Evolutionary conservation across 139 green algal species (phyloP).

Genomic region (Chlorella sp.): DNA sequence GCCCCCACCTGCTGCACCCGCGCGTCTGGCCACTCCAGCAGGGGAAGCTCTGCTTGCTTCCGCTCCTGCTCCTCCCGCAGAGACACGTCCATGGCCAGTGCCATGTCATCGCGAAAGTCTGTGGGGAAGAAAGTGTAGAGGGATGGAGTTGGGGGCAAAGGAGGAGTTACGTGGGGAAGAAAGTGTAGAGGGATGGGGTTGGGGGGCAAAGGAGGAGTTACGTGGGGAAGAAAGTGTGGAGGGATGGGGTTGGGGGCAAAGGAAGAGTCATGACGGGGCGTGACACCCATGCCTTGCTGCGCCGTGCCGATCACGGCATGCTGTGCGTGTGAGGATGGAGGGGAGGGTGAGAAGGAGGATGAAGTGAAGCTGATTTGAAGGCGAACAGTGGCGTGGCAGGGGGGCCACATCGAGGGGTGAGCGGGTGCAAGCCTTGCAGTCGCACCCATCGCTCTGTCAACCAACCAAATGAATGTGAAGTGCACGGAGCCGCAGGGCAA

Average conservation of each 20-base stretch:
- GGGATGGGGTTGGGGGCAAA: neutral
- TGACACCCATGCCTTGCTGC: no score
- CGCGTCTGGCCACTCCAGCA: neutral
- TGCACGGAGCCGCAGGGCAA: no score
- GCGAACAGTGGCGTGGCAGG: no score
- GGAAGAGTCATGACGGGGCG: no score
- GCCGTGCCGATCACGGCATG: no score
- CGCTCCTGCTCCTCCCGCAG: constrained; percentile 25
- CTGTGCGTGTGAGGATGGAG: no score
- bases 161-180: neutral
- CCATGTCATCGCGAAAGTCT: constrained; percentile 21
- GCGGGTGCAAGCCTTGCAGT: no score
- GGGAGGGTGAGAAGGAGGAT: neutral
- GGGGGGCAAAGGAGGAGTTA: neutral
- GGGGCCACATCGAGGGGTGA: no score
- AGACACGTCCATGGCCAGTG: constrained; percentile 15
- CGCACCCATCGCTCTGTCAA: no score
- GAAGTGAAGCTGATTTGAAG: neutral
- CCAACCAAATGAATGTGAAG: no score
- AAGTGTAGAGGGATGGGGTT: neutral
- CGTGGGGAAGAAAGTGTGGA: neutral
- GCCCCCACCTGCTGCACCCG: neutral
- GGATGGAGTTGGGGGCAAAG: neutral
- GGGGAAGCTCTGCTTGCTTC: neutral
- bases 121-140: neutral